Evolutionary conservation across 345 rosid species (phyloP).

Genomic region (Populus pruinosa): DNA sequence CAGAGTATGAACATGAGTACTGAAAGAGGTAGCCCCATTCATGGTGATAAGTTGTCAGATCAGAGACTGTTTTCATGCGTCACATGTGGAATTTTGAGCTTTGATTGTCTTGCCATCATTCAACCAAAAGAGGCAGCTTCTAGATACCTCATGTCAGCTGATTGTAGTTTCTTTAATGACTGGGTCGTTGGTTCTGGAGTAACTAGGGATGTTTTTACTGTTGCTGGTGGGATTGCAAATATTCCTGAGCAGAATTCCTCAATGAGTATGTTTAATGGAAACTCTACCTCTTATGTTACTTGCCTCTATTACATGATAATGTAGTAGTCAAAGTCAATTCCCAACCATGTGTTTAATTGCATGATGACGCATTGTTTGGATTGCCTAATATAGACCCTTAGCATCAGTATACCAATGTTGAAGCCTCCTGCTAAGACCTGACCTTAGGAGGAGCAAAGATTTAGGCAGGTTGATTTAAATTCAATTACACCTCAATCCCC

Average conservation of each 20-base stretch:
- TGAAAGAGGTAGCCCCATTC: constrained; percentile 30
- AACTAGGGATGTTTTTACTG: constrained; percentile 26
- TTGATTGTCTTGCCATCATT: constrained; percentile 79
- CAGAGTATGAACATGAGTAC: constrained; percentile 11
- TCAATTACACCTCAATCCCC: background rate
- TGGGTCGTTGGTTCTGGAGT: constrained; percentile 67
- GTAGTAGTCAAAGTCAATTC: background rate
- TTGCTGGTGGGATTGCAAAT: constrained; percentile 26
- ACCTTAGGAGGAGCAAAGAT: background rate
- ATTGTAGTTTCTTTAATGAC: constrained; percentile 85
- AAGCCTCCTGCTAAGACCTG: background rate
- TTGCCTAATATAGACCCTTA: background rate
- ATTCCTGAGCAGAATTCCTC: constrained; percentile 29
- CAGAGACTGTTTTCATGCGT: constrained; percentile 92
- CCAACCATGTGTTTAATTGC: background rate
- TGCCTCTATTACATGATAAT: background rate
- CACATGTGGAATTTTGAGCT: constrained; percentile 83
- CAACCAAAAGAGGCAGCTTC: constrained; percentile 84
- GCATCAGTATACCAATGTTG: background rate
- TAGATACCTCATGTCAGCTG: constrained; percentile 83
- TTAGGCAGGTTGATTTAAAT: background rate
- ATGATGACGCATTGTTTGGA: background rate
- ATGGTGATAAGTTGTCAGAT: constrained; percentile 59
- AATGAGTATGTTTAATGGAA: constrained; percentile 43
- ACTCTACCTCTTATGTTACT: constrained; percentile 8